Evolutionary conservation across 2,329 filamentous ascomycete species (phyloP).

Genomic region (Penicillium sp.): DNA sequence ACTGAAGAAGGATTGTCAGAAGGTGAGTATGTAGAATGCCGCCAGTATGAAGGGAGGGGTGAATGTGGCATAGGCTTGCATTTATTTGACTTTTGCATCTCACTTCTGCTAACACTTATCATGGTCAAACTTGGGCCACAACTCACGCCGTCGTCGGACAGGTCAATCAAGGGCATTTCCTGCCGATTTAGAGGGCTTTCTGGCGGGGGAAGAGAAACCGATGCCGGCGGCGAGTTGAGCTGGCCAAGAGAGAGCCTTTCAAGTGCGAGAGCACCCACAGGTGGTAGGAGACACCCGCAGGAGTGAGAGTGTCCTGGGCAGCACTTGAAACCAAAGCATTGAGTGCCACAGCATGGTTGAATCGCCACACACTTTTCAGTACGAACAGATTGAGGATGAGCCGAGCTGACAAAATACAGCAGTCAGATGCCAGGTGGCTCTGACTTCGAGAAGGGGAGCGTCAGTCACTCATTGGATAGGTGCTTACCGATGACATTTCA

Average conservation of each 20-base stretch:
- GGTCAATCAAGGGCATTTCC: background rate
- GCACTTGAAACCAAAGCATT: constrained; percentile 1
- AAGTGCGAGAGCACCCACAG: too few species aligned
- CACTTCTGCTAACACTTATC: background rate
- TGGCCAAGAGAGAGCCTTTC: too few species aligned
- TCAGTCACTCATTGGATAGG: background rate
- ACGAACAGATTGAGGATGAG: constrained; percentile 2
- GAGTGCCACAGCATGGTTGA: constrained; percentile 2
- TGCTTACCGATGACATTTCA: constrained; percentile 49
- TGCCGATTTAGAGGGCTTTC: background rate
- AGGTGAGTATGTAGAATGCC: too few species aligned
- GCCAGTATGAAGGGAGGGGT: too few species aligned
- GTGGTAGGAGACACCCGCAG: background rate
- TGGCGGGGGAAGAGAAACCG: background rate
- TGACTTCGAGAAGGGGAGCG: too few species aligned
- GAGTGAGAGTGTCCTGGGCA: constrained; percentile 2
- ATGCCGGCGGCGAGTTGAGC: background rate
- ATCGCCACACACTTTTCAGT: background rate
- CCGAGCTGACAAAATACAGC: background rate
- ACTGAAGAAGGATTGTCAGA: too few species aligned
- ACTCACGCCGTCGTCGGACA: background rate
- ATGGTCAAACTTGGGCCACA: background rate
- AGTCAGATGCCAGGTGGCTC: background rate
- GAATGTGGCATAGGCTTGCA: too few species aligned
- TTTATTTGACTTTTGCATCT: background rate